phyloP scores from a whole-genome alignment of 306 rosid species.

The Malus asiatica region DNA sequence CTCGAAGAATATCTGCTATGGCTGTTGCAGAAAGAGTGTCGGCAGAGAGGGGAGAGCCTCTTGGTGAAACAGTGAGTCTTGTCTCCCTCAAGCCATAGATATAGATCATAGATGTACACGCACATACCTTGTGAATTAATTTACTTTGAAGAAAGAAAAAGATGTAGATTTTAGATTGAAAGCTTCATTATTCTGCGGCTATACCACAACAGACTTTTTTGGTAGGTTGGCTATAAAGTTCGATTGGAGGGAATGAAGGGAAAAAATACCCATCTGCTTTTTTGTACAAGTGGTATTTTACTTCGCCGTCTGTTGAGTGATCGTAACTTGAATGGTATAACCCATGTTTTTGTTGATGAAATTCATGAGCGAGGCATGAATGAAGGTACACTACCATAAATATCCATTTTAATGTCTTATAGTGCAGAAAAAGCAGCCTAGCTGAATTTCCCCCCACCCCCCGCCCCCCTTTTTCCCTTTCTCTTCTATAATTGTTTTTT shows the following conservation, averaged over 20 bases:
- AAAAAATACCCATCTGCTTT: constrained; percentile 53
- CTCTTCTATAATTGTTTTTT: not conserved
- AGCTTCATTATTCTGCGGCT: constrained; percentile 48
- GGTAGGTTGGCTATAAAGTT: constrained; percentile 61
- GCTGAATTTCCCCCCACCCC: not conserved
- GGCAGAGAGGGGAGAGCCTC: constrained; percentile 50
- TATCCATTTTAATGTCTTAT: not conserved
- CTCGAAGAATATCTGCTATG: constrained; percentile 55
- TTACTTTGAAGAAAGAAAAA: constrained; percentile 5
- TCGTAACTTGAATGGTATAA: constrained; percentile 44
- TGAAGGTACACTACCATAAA: constrained; percentile 34
- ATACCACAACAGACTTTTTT: constrained; percentile 75
- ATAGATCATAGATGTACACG: constrained; percentile 8
- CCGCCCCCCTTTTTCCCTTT: no score
- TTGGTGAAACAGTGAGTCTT: constrained; percentile 50
- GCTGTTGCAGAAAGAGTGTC: constrained; percentile 55
- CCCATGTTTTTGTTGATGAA: constrained; percentile 60
- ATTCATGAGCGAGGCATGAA: constrained; percentile 65
- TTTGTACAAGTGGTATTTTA: constrained; percentile 55
- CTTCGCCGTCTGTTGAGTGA: constrained; percentile 55
- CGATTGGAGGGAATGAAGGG: constrained; percentile 57
- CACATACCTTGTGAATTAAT: not conserved
- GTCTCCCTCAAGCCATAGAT: constrained; percentile 12
- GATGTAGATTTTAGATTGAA: constrained; percentile 29
- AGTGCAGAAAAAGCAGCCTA: not conserved